Conservation (phyloP, 139 green algal species). For the Coccomyxa sp. region DNA sequence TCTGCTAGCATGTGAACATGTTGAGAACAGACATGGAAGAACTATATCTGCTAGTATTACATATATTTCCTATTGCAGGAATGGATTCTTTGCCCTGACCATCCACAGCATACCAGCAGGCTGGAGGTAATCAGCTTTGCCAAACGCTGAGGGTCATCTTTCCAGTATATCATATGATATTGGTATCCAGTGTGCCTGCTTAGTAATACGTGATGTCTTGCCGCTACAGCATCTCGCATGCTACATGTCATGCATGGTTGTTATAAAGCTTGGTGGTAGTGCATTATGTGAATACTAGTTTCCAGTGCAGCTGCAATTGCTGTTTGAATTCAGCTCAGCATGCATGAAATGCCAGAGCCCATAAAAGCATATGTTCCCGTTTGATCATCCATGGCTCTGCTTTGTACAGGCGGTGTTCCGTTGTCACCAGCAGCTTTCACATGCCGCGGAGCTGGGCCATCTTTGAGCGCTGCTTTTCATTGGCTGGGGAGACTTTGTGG, state of each 20-base stretch:
- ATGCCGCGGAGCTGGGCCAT: slow-evolving; percentile 66
- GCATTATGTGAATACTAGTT: too few relatives aligned
- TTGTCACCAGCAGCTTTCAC: slow-evolving; percentile 77
- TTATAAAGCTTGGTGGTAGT: too few relatives aligned
- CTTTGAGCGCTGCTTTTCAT: slow-evolving; percentile 53
- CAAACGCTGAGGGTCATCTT: background rate
- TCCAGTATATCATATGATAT: background rate
- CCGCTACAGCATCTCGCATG: too few relatives aligned
- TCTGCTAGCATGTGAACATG: background rate
- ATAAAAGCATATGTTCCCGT: background rate
- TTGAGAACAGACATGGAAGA: background rate
- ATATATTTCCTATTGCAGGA: slow-evolving; percentile 15
- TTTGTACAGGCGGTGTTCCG: slow-evolving; percentile 21
- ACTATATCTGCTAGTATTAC: background rate
- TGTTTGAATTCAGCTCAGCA: too few relatives aligned
- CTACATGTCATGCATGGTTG: too few relatives aligned
- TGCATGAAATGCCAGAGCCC: too few relatives aligned
- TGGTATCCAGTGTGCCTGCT: background rate
- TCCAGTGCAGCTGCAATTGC: too few relatives aligned
- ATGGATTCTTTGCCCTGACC: slow-evolving; percentile 74
- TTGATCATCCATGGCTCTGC: background rate
- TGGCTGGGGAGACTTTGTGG: slow-evolving; percentile 17
- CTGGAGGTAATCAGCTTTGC: slow-evolving; percentile 44
- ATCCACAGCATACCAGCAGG: slow-evolving; percentile 73
- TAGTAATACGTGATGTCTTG: background rate